These are phyloP conservation scores for Geranium rotundifolium DNA, from an alignment of 345 rosid genomes.

Conservation along the genomic window DNA sequence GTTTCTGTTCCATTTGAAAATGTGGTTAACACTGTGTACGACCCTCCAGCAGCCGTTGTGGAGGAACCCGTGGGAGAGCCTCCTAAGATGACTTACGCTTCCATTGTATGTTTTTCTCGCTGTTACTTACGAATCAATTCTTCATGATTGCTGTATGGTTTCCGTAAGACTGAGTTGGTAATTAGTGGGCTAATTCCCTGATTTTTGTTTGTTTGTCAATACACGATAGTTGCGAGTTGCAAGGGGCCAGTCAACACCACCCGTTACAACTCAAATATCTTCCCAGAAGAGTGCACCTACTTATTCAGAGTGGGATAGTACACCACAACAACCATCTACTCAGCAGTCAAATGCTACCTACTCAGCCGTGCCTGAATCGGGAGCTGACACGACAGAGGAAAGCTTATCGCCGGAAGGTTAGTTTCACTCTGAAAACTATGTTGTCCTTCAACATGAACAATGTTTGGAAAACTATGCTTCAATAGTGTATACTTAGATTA, in stretches of 20 bases:
- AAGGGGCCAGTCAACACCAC: slow-evolving; percentile 38
- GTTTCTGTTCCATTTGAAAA: slow-evolving; percentile 22
- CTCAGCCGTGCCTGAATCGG: slow-evolving; percentile 35
- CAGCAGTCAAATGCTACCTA: slow-evolving; percentile 46
- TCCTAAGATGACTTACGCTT: slow-evolving; percentile 68
- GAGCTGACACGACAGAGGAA: slow-evolving; percentile 46
- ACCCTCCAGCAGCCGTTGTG: slow-evolving; percentile 25
- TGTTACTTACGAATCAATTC: too few relatives aligned
- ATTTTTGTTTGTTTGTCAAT: slow-evolving; percentile 10
- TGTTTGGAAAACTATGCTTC: not conserved
- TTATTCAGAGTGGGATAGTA: slow-evolving; percentile 57
- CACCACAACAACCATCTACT: slow-evolving; percentile 20
- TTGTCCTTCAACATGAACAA: not conserved
- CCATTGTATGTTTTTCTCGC: slow-evolving; percentile 51
- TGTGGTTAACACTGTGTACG: slow-evolving; percentile 29
- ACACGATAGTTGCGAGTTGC: slow-evolving; percentile 52
- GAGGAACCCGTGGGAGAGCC: slow-evolving; percentile 67
- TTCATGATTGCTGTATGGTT: too few relatives aligned
- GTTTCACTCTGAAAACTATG: not conserved
- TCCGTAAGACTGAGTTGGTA: slow-evolving; percentile 3
- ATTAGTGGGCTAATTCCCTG: not conserved
- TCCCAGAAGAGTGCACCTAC: slow-evolving; percentile 28
- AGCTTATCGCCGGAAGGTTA: slow-evolving; percentile 42
- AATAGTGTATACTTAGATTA: not conserved
- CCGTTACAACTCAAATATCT: slow-evolving; percentile 42